Conservation (phyloP, 2,329 filamentous ascomycete species). For the Massarina eburnea region DNA sequence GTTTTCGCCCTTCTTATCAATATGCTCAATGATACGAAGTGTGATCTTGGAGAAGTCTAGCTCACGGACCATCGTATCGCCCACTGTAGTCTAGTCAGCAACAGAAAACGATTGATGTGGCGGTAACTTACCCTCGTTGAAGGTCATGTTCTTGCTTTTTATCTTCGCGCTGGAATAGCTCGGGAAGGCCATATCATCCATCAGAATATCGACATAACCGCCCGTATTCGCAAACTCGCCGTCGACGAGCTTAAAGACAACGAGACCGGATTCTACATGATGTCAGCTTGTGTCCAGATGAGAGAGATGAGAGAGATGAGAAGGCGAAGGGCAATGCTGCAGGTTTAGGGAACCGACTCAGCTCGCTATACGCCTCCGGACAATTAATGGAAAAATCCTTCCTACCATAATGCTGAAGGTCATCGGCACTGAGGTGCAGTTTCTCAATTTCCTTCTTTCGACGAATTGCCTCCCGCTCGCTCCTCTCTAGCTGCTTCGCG, state of each 20-base stretch:
- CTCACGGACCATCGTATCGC: slow-evolving; percentile 93
- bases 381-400: slow-evolving; percentile 16
- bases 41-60: slow-evolving; percentile 96
- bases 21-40: slow-evolving; percentile 79
- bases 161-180: slow-evolving; percentile 82
- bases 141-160: slow-evolving; percentile 66
- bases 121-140: slow-evolving; percentile 69
- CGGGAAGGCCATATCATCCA: slow-evolving; percentile 93
- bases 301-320: slow-evolving; percentile 8
- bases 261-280: slow-evolving; percentile 74
- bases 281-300: slow-evolving; percentile 37
- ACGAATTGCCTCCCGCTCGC: slow-evolving; percentile 50
- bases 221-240: slow-evolving; percentile 77
- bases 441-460: slow-evolving; percentile 68
- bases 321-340: slow-evolving; percentile 19
- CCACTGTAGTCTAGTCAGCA: slow-evolving; percentile 54
- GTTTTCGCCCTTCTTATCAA: slow-evolving; percentile 70
- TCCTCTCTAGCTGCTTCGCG: slow-evolving; percentile 50
- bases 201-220: slow-evolving; percentile 80
- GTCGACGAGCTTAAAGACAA: slow-evolving; percentile 93
- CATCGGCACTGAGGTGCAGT: slow-evolving; percentile 74
- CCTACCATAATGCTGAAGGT: slow-evolving; percentile 75
- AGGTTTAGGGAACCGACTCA: slow-evolving; percentile 30
- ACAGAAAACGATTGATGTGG: not conserved
- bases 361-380: slow-evolving; percentile 17